A percentile compares a stretch with the other conserved stretches of the same genome.
phyloP scores from a whole-genome alignment of 139 green algal genomes.

The Micromonas pusilla region DNA sequence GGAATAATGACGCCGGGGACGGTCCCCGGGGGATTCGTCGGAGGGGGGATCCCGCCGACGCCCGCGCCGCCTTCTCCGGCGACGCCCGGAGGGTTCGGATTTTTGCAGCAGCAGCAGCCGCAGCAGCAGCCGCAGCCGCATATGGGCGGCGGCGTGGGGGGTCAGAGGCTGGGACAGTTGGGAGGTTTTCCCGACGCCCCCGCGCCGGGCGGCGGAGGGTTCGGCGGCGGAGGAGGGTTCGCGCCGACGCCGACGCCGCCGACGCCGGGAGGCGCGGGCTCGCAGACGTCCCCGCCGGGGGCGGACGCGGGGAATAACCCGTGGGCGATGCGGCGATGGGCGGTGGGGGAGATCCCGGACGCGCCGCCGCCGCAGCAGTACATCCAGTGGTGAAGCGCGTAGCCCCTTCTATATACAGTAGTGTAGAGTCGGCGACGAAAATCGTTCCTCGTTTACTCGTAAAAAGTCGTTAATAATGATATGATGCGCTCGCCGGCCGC shows the following conservation, averaged over 20 bases:
- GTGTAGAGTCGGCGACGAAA: too few relatives aligned
- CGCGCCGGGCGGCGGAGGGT: background rate
- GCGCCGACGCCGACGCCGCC: background rate
- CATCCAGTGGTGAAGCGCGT: background rate
- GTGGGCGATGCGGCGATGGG: background rate
- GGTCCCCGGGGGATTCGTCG: background rate
- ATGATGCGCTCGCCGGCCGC: too few relatives aligned
- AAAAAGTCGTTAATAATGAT: too few relatives aligned
- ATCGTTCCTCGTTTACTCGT: too few relatives aligned
- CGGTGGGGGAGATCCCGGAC: constrained; percentile 2
- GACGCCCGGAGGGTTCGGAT: too few relatives aligned
- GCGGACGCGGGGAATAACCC: background rate
- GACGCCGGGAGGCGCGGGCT: too few relatives aligned
- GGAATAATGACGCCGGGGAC: background rate
- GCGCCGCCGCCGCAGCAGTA: constrained; percentile 4
- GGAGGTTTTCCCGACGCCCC: too few relatives aligned
- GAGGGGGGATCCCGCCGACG: background rate
- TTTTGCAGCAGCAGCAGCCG: too few relatives aligned
- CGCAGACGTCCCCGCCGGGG: background rate
- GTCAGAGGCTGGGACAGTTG: background rate
- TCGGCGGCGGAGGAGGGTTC: background rate
- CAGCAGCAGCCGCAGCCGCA: background rate
- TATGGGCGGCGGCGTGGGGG: background rate
- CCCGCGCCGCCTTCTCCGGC: too few relatives aligned
- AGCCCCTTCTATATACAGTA: too few relatives aligned